These are phyloP conservation scores for Cladosporium sp. DNA, from an alignment of 2,329 filamentous ascomycete species.

Conservation along the genomic window DNA sequence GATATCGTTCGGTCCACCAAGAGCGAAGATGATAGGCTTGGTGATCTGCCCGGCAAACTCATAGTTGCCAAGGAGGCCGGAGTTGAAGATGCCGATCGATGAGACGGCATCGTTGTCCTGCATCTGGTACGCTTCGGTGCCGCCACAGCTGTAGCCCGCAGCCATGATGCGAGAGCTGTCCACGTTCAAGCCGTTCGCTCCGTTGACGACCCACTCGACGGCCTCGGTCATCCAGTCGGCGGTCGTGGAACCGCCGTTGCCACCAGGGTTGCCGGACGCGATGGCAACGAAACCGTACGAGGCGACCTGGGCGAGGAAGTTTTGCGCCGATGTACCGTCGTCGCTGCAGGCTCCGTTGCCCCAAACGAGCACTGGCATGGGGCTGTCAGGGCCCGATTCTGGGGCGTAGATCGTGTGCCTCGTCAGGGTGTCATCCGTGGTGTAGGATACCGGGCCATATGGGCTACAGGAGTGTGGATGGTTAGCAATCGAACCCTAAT, in stretches of 20 bases:
- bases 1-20: slow-evolving; percentile 6
- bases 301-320: slow-evolving; percentile 19
- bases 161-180: slow-evolving; percentile 8
- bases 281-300: slow-evolving; percentile 22
- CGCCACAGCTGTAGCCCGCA: slow-evolving; percentile 10
- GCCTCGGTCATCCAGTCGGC: slow-evolving; percentile 8
- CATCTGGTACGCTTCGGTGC: slow-evolving; percentile 9
- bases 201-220: slow-evolving; percentile 3
- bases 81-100: slow-evolving; percentile 7
- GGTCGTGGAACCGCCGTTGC: slow-evolving; percentile 1
- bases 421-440: slow-evolving; percentile 2
- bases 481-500: neutral
- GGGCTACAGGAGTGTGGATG: neutral
- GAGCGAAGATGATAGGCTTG: slow-evolving; percentile 6
- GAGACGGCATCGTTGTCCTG: slow-evolving; percentile 1
- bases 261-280: slow-evolving; percentile 15
- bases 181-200: slow-evolving; percentile 7
- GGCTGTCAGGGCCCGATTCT: slow-evolving; percentile 17
- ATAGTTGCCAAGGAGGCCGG: neutral
- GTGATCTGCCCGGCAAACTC: neutral
- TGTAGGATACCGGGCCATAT: slow-evolving; percentile 6
- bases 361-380: slow-evolving; percentile 23
- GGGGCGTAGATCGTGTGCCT: slow-evolving; percentile 10
- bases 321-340: slow-evolving; percentile 15
- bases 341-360: slow-evolving; percentile 23